Evolutionary conservation across 192 early-diverging fungal genomes (phyloP).

Genomic region (Borealophlyctis nickersoniae): DNA sequence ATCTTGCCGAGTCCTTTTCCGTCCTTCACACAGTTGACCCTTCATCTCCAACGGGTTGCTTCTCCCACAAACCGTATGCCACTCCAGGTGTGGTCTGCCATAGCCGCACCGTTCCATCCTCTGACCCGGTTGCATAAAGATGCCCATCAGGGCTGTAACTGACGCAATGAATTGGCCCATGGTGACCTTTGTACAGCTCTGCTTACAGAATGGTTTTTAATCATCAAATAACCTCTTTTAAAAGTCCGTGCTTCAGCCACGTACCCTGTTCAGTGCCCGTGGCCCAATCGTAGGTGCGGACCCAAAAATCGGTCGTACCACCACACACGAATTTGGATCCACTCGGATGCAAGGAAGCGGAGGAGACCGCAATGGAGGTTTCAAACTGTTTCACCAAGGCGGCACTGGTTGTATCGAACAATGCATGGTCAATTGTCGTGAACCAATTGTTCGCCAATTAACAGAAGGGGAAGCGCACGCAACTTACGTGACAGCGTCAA

Average conservation of each 20-base stretch:
- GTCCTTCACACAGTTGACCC: background rate
- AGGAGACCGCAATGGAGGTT: constrained; percentile 60
- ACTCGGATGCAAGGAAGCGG: constrained; percentile 77
- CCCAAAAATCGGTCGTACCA: constrained; percentile 76
- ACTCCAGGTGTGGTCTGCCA: constrained; percentile 85
- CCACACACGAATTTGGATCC: constrained; percentile 78
- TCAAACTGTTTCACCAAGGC: constrained; percentile 33
- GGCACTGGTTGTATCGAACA: constrained; percentile 25
- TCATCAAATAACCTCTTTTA: background rate
- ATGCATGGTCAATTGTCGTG: constrained; percentile 4
- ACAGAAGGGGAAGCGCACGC: constrained; percentile 10
- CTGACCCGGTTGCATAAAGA: constrained; percentile 80
- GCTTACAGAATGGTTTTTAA: background rate
- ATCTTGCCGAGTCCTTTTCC: too few species aligned
- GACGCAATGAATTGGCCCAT: constrained; percentile 84
- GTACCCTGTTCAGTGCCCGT: constrained; percentile 65
- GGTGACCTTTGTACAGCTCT: constrained; percentile 87
- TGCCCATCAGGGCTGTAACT: constrained; percentile 91
- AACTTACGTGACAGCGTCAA: constrained; percentile 65
- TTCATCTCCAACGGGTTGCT: constrained; percentile 12
- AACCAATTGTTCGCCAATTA: background rate
- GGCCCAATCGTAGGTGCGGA: constrained; percentile 80
- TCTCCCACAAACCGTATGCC: constrained; percentile 81
- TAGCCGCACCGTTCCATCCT: constrained; percentile 86
- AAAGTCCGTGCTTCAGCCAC: constrained; percentile 1